Base-by-base conservation (phyloP, 192 early-diverging fungal genomes). In the Bifiguratus adelaidae region DNA sequence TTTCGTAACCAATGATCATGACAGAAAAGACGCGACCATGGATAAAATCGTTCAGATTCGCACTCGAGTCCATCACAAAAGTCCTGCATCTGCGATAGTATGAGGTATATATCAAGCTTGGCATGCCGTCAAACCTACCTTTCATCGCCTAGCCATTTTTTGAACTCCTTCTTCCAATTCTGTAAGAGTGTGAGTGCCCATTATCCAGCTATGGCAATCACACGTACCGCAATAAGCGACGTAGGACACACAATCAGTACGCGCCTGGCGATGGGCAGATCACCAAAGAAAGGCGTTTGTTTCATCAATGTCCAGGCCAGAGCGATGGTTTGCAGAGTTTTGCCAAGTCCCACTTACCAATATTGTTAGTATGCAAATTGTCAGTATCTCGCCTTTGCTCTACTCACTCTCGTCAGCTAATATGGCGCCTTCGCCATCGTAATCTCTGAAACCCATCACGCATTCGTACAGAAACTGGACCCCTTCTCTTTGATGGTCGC, bases 101-200 rank as follows among this genome's bases (percentile, higher is more conserved):
- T 15, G 22, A 40, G 11, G 15, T 34, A 1, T 34, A 34, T 34
- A 15, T 34, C 11, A 34, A 13, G 11, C 15, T 34, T 34, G 32
- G 15, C 1, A 34, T 13, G 9, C 7, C 3, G 20, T 18, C 8
- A 3, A 19, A 8, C 11, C 13, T 29, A 51, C 49, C 49, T 53
- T 55, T 73, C 68, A 12, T 60, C 54, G 3, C 71, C 68, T 2
- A 73, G 64, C 71, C 71, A 73, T 26, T 71, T 71, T 33, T 67
- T 71, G 53, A 73, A 73, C 30, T 73, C 71, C 20, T 64, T 58
- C 33, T 67, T 52, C 71, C 71, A 73, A 21, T 71, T 73, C 64
- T 67, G 32, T 3, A 18, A 18, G 32, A 28, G 21, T 16, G 8
- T 28, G 9, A 15, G 15, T 21, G 12, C 43, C 5, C 32, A 22